Evolutionary conservation across 129 eudicot species (phyloP).

Genomic region (Dittrichia graveolens): DNA sequence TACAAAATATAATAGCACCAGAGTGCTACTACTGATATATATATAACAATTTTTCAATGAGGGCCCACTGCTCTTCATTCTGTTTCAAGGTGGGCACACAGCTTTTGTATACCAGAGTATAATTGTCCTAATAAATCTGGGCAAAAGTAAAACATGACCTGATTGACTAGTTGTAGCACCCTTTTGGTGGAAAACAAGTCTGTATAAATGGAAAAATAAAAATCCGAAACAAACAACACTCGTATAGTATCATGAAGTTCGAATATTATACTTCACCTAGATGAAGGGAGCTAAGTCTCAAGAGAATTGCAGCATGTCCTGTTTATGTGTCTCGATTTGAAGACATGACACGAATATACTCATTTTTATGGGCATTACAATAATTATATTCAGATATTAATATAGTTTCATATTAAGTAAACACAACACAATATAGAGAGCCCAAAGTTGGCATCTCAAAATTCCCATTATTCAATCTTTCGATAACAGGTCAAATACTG

Average conservation of each 20-base stretch:
- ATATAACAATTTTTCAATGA: not conserved
- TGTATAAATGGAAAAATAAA: not conserved
- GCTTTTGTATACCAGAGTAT: not conserved
- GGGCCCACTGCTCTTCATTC: not conserved
- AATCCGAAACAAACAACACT: not conserved
- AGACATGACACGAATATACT: conserved; percentile 3
- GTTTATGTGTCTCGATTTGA: conserved; percentile 12
- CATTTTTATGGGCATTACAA: not conserved
- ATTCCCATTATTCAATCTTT: too few species aligned
- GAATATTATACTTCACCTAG: conserved; percentile 15
- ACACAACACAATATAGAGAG: not conserved
- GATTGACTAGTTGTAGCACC: not conserved
- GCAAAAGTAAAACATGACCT: not conserved
- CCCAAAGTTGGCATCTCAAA: too few species aligned
- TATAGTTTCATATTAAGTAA: not conserved
- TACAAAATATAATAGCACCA: too few species aligned
- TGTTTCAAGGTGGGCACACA: not conserved
- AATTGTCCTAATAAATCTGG: not conserved
- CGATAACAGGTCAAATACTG: too few species aligned
- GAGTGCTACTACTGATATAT: not conserved
- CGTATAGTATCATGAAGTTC: not conserved
- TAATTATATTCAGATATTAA: not conserved
- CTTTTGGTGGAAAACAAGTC: not conserved
- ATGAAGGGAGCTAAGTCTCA: conserved; percentile 15
- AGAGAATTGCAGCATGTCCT: conserved; percentile 12